Conservation (phyloP, 1,139 yeast species). For the Torulaspora globosa region DNA sequence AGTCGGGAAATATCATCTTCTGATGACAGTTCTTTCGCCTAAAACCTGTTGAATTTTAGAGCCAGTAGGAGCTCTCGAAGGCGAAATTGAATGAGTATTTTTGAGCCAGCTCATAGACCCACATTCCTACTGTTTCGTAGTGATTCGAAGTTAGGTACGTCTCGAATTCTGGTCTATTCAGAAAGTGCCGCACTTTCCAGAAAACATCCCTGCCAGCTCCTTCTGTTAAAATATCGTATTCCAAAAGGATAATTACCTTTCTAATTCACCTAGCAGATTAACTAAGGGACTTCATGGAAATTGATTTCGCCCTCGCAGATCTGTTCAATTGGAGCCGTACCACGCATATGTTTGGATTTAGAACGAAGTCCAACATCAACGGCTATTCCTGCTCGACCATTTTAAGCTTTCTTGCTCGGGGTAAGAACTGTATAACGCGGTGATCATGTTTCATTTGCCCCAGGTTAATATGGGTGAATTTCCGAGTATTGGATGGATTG, state of each 20-base stretch:
- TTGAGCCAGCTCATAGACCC: conserved; percentile 11
- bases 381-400: conserved; percentile 16
- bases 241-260: conserved; percentile 18
- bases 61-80: conserved; percentile 3
- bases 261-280: conserved; percentile 16
- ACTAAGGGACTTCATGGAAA: conserved; percentile 13
- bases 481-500: background rate
- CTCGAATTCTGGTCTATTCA: conserved; percentile 13
- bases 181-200: conserved; percentile 24
- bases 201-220: conserved; percentile 22
- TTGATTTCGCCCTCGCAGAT: conserved; percentile 6
- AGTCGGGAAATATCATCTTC: conserved; percentile 7
- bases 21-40: conserved; percentile 4
- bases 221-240: conserved; percentile 15
- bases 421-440: conserved; percentile 10
- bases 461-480: conserved; percentile 17
- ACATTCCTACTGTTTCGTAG: conserved; percentile 2
- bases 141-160: conserved; percentile 13
- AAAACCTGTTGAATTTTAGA: conserved; percentile 7
- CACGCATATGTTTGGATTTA: conserved; percentile 20
- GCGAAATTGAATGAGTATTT: conserved; percentile 2
- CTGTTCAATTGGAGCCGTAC: conserved; percentile 17
- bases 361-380: conserved; percentile 20
- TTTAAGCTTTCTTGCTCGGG: conserved; percentile 1
- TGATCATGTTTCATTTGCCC: conserved; percentile 15